A percentile compares a stretch with the other conserved stretches of the same genome.
Evolutionary conservation across 345 rosid species (phyloP).

Genomic region (Euphorbia pulcherrima): DNA sequence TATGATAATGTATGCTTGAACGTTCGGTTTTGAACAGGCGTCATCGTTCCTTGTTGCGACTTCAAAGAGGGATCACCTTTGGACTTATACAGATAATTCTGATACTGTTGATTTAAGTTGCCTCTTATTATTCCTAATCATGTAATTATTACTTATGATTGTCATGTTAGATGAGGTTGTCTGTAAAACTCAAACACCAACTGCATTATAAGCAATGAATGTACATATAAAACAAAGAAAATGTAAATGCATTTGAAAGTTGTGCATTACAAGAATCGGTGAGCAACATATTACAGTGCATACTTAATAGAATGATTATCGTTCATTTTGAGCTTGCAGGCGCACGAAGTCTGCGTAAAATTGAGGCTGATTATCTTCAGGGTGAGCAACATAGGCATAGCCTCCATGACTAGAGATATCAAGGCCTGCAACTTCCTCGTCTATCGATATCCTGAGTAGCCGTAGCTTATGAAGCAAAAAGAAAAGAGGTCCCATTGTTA

Average conservation of each 20-base stretch:
- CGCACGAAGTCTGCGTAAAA: conserved; percentile 34
- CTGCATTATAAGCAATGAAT: conserved; percentile 6
- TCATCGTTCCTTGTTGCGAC: conserved; percentile 75
- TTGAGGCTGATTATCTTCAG: conserved; percentile 34
- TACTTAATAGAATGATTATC: not conserved
- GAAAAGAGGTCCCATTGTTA: conserved; percentile 58
- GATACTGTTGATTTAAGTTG: conserved; percentile 59
- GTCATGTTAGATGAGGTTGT: conserved; percentile 32
- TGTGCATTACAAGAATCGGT: not conserved
- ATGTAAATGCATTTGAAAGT: conserved; percentile 19
- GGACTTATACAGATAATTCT: conserved; percentile 52
- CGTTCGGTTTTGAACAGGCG: conserved; percentile 40
- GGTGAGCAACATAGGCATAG: conserved; percentile 40
- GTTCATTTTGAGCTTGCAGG: conserved; percentile 25
- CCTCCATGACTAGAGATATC: conserved; percentile 63
- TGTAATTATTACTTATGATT: conserved; percentile 39
- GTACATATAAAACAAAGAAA: conserved; percentile 7
- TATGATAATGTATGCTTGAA: not conserved
- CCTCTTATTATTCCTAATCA: conserved; percentile 54
- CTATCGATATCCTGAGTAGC: conserved; percentile 41
- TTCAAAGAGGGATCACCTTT: conserved; percentile 71
- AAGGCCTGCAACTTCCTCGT: conserved; percentile 52
- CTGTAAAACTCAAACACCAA: not conserved
- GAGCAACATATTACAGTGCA: not conserved
- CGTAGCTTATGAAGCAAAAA: conserved; percentile 41